A percentile compares a stretch with the other conserved stretches of the same genome.
Evolutionary conservation across 257 asterid genomes (phyloP).

Genomic region (Henckelia pumila): DNA sequence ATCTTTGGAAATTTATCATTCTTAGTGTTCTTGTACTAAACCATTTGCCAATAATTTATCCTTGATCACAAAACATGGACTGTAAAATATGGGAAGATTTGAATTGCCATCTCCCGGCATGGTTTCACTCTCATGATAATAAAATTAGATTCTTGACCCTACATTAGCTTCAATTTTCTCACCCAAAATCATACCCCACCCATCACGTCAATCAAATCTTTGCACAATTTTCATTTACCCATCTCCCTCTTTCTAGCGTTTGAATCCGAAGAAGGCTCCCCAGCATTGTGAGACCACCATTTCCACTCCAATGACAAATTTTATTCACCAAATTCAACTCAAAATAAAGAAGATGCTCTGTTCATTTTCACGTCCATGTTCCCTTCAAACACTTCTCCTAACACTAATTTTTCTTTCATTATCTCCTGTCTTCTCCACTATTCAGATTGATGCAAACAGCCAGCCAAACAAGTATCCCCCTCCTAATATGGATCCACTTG

Average conservation of each 20-base stretch:
- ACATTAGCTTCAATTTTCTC: constrained; percentile 40
- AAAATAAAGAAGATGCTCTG: constrained; percentile 34
- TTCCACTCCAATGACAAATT: background rate
- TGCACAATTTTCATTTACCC: constrained; percentile 32
- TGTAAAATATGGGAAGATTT: background rate
- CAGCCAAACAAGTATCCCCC: constrained; percentile 24
- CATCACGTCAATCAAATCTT: constrained; percentile 65
- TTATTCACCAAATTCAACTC: constrained; percentile 14
- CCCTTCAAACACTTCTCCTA: constrained; percentile 31
- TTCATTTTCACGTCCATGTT: constrained; percentile 33
- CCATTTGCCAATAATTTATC: background rate
- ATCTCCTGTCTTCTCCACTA: constrained; percentile 30
- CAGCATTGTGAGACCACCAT: constrained; percentile 17
- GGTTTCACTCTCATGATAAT: constrained; percentile 15
- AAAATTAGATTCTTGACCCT: constrained; percentile 34
- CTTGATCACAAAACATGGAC: background rate
- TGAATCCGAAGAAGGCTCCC: constrained; percentile 7
- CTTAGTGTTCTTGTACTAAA: background rate
- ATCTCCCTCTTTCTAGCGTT: constrained; percentile 21
- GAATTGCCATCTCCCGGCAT: constrained; percentile 5
- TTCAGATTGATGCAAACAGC: constrained; percentile 10
- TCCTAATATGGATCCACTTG: constrained; percentile 47
- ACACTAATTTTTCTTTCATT: constrained; percentile 4
- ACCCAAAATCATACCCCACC: constrained; percentile 49
- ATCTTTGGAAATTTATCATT: background rate